Base-by-base conservation (phyloP, 2,329 filamentous ascomycete species). In the Aspergillus pseudoglaucus region DNA sequence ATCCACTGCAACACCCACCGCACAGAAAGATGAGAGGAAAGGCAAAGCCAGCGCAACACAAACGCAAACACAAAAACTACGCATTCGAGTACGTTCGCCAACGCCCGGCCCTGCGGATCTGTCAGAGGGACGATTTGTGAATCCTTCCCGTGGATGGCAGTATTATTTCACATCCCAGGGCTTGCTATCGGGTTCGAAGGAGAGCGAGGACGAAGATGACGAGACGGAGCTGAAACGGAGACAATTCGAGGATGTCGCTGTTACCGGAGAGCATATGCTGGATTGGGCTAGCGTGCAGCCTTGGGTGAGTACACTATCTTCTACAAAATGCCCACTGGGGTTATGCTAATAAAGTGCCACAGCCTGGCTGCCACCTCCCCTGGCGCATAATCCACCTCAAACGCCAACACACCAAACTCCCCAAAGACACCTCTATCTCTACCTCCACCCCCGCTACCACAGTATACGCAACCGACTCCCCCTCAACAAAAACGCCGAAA, bases 341-440 rank as follows among this genome's bases (percentile, higher is more conserved):
- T 20, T 20, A 20, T 20, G 20, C 20, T n/a, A 42, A 22, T 10
- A 6, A 27, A 10, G 10, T 22, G 18, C 9, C 4, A 23, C n/a
- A 71, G 68, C 68, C 69, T 12, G 69, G 69, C 14, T 71, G 68
- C 33, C 54, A 69, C 54, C 56, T 71, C 2, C 64, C 69, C 4
- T 72, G 69, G 69, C 65, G 68, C 17, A 62, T 72, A 4, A 62
- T 64, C 23, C 66, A 61, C 44, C 53, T 72, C 12, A 68, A 69
- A 44, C 50, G 61, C 10, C 58, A 61, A 47, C 57, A 67, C 46
- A 62, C 61, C 7, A 67, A 65, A 47, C 30, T 59, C 15, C 58
- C 61, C 33, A 35, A 15, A 35, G 8, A 35, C 7, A 0, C 53
- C 46, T 3, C n/a, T n/a, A n/a, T n/a, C n/a, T n/a, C 51, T 52